phyloP scores from a whole-genome alignment of 805 yeast species.

The Metschnikowia reukaufii region DNA sequence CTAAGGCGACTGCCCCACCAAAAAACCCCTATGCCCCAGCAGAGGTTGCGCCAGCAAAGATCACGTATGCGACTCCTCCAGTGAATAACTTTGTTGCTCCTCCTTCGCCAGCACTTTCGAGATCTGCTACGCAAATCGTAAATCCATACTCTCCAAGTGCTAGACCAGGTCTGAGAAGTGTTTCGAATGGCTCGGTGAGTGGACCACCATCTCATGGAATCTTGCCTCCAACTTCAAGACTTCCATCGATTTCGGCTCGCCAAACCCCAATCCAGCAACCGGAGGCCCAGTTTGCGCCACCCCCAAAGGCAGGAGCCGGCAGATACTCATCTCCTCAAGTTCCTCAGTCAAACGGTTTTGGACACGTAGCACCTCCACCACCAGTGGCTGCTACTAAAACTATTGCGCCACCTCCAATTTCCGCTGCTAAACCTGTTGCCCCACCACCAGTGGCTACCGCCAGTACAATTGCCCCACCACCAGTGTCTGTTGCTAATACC shows the following conservation, averaged over 20 bases:
- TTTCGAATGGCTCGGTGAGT: slow-evolving; percentile 8
- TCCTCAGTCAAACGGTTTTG: slow-evolving; percentile 6
- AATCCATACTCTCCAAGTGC: slow-evolving; percentile 18
- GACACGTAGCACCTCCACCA: slow-evolving; percentile 21
- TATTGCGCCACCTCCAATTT: background rate
- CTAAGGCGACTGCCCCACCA: slow-evolving; percentile 19
- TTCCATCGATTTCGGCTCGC: slow-evolving; percentile 3
- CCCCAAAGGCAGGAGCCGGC: slow-evolving; percentile 4
- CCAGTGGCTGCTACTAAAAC: slow-evolving; percentile 1
- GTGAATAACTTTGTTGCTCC: slow-evolving; percentile 19
- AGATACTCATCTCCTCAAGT: slow-evolving; percentile 8
- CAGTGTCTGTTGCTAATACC: slow-evolving; percentile 16
- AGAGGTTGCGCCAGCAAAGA: slow-evolving; percentile 20
- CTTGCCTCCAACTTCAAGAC: slow-evolving; percentile 8
- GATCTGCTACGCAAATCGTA: slow-evolving; percentile 8
- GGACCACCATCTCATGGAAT: slow-evolving; percentile 9
- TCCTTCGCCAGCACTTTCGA: slow-evolving; percentile 9
- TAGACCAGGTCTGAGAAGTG: slow-evolving; percentile 6
- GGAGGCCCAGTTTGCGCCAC: slow-evolving; percentile 8
- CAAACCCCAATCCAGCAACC: slow-evolving; percentile 5
- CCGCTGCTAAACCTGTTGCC: slow-evolving; percentile 5
- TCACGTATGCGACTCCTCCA: slow-evolving; percentile 37
- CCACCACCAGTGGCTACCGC: slow-evolving; percentile 8
- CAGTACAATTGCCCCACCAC: slow-evolving; percentile 23
- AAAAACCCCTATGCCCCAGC: slow-evolving; percentile 29